Evolutionary conservation across 2,329 filamentous ascomycete species (phyloP).

Genomic region (Penicillium carneum): DNA sequence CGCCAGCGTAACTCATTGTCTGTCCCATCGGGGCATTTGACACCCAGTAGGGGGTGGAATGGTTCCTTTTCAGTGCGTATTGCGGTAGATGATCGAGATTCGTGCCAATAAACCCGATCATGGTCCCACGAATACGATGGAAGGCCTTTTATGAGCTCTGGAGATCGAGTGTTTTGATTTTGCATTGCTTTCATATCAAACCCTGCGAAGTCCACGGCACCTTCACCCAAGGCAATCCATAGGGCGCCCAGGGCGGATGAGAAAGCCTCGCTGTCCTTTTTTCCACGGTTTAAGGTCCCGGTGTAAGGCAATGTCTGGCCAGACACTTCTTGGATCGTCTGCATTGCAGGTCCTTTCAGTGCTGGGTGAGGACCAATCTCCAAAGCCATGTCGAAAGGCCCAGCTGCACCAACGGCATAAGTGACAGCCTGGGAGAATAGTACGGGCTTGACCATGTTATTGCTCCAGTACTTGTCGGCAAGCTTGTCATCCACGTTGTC

Average conservation of each 20-base stretch:
- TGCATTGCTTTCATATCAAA: conserved; percentile 17
- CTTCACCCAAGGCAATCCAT: conserved; percentile 29
- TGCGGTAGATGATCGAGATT: conserved; percentile 27
- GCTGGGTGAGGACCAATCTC: conserved; percentile 50
- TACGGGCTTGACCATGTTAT: conserved; percentile 39
- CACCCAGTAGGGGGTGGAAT: conserved; percentile 34
- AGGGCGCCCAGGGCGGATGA: conserved; percentile 29
- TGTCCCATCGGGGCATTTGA: conserved; percentile 29
- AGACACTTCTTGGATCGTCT: conserved; percentile 37
- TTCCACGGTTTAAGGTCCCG: conserved; percentile 27
- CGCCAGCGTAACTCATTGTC: conserved; percentile 40
- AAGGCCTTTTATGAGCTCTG: conserved; percentile 26
- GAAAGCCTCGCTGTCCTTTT: conserved; percentile 21
- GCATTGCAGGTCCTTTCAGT: conserved; percentile 40
- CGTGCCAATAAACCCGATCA: conserved; percentile 35
- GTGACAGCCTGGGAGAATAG: conserved; percentile 35
- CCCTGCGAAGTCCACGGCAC: conserved; percentile 26
- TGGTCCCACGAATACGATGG: conserved; percentile 37
- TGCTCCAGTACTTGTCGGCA: conserved; percentile 39
- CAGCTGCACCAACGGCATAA: conserved; percentile 22
- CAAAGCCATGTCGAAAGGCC: conserved; percentile 34
- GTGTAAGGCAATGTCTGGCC: conserved; percentile 28
- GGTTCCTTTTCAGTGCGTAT: conserved; percentile 22
- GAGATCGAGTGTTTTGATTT: not conserved
- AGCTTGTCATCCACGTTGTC: conserved; percentile 27